phyloP scores from a whole-genome alignment of 179 eudicot genomes.

The Beta lomatogona region DNA sequence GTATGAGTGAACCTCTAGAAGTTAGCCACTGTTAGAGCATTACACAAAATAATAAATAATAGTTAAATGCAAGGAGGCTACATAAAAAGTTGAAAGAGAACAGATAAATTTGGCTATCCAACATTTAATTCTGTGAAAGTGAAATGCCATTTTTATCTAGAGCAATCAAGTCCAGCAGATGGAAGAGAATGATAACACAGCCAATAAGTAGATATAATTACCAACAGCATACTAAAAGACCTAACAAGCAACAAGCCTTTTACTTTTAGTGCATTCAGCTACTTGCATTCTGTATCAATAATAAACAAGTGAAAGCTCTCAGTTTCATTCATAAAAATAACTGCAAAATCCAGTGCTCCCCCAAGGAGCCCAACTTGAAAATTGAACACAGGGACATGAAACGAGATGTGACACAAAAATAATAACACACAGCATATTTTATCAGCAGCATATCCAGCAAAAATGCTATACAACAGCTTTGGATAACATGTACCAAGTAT shows the following conservation, averaged over 20 bases:
- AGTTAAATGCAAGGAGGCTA: slow-evolving; percentile 14
- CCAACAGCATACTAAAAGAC: neutral
- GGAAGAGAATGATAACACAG: neutral
- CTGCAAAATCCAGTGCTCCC: neutral
- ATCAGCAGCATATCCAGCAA: neutral
- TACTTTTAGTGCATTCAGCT: neutral
- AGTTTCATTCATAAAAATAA: neutral
- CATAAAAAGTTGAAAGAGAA: neutral
- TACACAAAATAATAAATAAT: neutral
- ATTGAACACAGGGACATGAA: neutral
- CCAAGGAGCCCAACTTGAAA: neutral
- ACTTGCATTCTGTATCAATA: neutral
- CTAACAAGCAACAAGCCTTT: neutral
- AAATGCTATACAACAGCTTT: neutral
- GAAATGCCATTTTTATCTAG: neutral
- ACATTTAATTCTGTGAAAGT: neutral
- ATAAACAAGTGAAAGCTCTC: neutral
- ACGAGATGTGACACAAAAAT: neutral
- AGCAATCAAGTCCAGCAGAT: neutral
- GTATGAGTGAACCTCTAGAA: slow-evolving; percentile 19
- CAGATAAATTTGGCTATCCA: slow-evolving; percentile 2
- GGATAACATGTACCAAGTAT: neutral
- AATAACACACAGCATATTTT: neutral
- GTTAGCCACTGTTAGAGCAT: slow-evolving; percentile 15
- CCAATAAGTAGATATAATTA: neutral